Conservation (phyloP, 2,329 filamentous ascomycete genomes). For the Claviceps lovelessii region DNA sequence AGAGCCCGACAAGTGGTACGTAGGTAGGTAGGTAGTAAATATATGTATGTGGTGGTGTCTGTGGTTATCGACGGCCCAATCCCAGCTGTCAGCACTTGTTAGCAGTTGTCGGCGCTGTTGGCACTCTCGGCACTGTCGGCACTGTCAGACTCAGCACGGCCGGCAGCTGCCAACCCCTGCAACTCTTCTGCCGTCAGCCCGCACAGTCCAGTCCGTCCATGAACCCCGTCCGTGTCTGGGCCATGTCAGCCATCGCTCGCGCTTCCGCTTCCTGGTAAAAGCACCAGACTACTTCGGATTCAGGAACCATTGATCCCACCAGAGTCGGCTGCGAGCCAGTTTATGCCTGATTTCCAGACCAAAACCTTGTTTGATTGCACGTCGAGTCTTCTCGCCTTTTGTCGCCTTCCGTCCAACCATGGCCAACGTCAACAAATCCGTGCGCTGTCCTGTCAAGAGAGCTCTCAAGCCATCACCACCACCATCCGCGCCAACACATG, state of each 20-base stretch:
- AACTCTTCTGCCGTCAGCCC: background rate
- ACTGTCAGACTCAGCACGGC: background rate
- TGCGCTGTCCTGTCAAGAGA: conserved; percentile 10
- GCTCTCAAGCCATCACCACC: conserved; percentile 13
- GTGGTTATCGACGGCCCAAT: background rate
- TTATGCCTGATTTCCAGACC: background rate
- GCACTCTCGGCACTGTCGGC: background rate
- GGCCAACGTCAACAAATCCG: background rate
- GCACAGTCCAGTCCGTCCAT: too few relatives aligned
- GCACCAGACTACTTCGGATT: too few relatives aligned
- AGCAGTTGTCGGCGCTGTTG: too few relatives aligned
- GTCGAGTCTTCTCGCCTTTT: background rate
- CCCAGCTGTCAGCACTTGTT: background rate
- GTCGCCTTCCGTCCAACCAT: background rate
- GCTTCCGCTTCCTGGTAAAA: background rate
- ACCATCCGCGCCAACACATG: conserved; percentile 10
- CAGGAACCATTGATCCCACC: too few relatives aligned
- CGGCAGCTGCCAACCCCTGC: background rate
- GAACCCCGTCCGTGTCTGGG: background rate
- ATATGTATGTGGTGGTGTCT: too few relatives aligned
- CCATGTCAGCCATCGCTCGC: background rate
- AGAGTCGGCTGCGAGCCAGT: background rate
- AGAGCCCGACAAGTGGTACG: too few relatives aligned
- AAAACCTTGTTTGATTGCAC: too few relatives aligned
- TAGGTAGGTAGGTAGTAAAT: too few relatives aligned